Base-by-base conservation (phyloP, 2,329 filamentous ascomycete genomes). In the Phyllosticta ampelicida region DNA sequence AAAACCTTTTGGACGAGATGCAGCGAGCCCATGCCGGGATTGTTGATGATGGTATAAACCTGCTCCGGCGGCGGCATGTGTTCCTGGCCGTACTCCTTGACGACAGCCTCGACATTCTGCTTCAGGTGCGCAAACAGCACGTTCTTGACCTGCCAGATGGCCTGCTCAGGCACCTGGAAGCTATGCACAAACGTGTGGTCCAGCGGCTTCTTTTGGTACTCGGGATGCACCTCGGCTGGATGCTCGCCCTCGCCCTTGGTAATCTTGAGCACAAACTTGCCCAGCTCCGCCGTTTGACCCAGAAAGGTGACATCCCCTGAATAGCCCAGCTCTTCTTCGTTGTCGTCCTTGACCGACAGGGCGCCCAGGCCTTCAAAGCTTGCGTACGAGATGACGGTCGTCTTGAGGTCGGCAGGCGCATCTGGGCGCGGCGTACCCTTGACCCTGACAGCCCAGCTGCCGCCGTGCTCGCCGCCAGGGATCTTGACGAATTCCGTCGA, bases 401-500 rank as follows among this genome's bases (percentile, higher is more conserved):
- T 92, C 70, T 88, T 87, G 59, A 90, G 77, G 61, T 86, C 78
- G 1, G 76, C 70, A 5, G 84, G 79, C 0, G 71, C 86, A 69
- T 87, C 87, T 5, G 85, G 81, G 53, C 88, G 83, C 48, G 89
- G 86, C 50, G 81, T 82, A 20, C 94, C 94, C 73, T 87, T 91
- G 67, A 99, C 86, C 60, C 94, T 81, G 44, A 87, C 89, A 57
- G 86, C 94, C 94, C 94, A 99, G 73, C 85, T 95, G 59, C 94
- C 94, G 60, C 90, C 91, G 71, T 95, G 81, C 19, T 79, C 77
- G 56, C 90, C 91, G 20, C 91, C 90, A 1, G 91, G 89, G 36
- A 96, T 81, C 74, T 97, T 99, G 68, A 96, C 84, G 73, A 97
- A 96, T 55, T 89, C 88, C 50, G 92, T 96, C 9, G 88, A 95